These are phyloP conservation scores for Yamadazyma atmosphaerica DNA, from an alignment of 1,139 yeast species.

Conservation along the genomic window DNA sequence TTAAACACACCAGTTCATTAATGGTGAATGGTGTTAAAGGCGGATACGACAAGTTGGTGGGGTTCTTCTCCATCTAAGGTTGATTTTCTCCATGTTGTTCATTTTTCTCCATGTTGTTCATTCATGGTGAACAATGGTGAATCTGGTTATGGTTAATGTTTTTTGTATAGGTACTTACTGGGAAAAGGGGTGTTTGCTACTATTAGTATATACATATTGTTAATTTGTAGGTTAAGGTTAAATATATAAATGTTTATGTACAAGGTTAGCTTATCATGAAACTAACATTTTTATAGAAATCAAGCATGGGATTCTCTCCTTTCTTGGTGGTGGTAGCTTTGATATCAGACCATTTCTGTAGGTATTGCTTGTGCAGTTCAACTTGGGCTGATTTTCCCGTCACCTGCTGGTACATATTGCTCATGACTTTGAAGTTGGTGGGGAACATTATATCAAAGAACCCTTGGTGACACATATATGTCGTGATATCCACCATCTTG, in stretches of 20 bases:
- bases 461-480: constrained; percentile 83
- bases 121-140: too few relatives aligned
- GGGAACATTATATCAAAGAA: constrained; percentile 87
- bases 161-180: background rate
- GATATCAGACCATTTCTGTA: constrained; percentile 71
- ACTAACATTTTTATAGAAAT: constrained; percentile 75
- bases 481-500: constrained; percentile 65
- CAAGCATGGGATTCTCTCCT: constrained; percentile 89
- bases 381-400: constrained; percentile 62
- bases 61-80: background rate
- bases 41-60: constrained; percentile 28
- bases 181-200: background rate
- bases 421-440: constrained; percentile 67
- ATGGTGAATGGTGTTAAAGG: constrained; percentile 23
- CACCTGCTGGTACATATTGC: constrained; percentile 62
- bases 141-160: too few relatives aligned
- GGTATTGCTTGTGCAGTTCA: constrained; percentile 61
- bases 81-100: too few relatives aligned
- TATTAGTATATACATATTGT: background rate
- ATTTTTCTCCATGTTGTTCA: too few relatives aligned
- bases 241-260: constrained; percentile 4
- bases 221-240: constrained; percentile 1
- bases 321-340: constrained; percentile 67
- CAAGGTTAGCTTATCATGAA: constrained; percentile 51
- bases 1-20: constrained; percentile 19